These are phyloP conservation scores for Fusarium sororula DNA, from an alignment of 2,329 filamentous ascomycete species.

Conservation along the genomic window DNA sequence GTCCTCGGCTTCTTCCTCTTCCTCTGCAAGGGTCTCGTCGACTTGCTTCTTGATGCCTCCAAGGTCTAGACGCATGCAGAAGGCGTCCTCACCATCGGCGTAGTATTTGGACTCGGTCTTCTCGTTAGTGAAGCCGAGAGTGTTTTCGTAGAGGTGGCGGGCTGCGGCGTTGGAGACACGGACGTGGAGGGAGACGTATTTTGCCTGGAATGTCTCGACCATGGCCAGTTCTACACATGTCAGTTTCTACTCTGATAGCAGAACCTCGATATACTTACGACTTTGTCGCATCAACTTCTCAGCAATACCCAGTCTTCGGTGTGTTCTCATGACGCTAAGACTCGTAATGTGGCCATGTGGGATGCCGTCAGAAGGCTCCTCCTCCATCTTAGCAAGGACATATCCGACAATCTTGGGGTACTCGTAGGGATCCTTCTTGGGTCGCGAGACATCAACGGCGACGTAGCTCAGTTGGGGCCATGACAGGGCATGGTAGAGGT, in stretches of 20 bases:
- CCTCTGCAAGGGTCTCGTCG: conserved; percentile 53
- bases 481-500: conserved; percentile 97
- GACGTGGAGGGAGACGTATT: conserved; percentile 96
- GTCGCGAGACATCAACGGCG: conserved; percentile 88
- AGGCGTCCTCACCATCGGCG: conserved; percentile 96
- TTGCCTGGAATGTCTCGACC: conserved; percentile 91
- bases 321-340: conserved; percentile 94
- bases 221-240: conserved; percentile 80
- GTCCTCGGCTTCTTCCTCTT: conserved; percentile 57
- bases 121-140: conserved; percentile 86
- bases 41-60: conserved; percentile 63
- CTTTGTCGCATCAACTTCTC: conserved; percentile 98
- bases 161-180: conserved; percentile 93
- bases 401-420: conserved; percentile 99
- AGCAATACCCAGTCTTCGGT: conserved; percentile 87
- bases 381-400: conserved; percentile 99
- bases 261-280: conserved; percentile 65
- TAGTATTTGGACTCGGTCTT: conserved; percentile 93
- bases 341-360: conserved; percentile 97
- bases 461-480: conserved; percentile 99
- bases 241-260: not conserved
- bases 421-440: conserved; percentile 80
- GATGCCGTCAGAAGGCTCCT: conserved; percentile 90
- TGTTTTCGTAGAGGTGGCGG: conserved; percentile 90
- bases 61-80: conserved; percentile 90